phyloP scores from a whole-genome alignment of 129 eudicot genomes.

The Artemisia tridentata region DNA sequence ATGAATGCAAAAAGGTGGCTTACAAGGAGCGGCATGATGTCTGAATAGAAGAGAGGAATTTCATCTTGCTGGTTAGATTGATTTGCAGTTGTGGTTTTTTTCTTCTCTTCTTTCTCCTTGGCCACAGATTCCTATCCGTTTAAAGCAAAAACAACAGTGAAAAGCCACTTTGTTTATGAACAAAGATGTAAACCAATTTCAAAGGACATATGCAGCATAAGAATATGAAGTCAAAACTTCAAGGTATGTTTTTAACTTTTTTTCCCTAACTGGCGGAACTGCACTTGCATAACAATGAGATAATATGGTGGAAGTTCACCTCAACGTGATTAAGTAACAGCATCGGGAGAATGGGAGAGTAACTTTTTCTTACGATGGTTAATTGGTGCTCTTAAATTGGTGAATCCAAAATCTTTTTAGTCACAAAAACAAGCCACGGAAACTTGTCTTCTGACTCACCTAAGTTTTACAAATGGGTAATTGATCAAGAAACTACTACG shows the following conservation, averaged over 20 bases:
- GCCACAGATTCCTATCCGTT: constrained; percentile 59
- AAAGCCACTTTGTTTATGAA: background rate
- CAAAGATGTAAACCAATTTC: no score
- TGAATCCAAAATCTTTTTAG: no score
- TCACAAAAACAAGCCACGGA: no score
- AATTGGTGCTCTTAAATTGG: no score
- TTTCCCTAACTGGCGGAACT: constrained; percentile 9
- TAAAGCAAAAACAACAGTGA: constrained; percentile 19
- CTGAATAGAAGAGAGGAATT: constrained; percentile 72
- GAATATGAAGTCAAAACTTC: background rate
- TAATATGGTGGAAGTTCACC: constrained; percentile 1
- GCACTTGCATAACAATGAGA: background rate
- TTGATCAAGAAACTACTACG: no score
- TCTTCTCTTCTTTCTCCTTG: constrained; percentile 77
- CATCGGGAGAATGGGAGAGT: no score
- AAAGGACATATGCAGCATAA: background rate
- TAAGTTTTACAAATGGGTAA: no score
- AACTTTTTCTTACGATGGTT: no score
- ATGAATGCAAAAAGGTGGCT: constrained; percentile 21
- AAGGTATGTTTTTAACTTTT: constrained; percentile 6
- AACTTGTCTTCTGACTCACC: no score
- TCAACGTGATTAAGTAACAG: background rate
- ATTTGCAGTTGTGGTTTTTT: constrained; percentile 23
- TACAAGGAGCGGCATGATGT: constrained; percentile 94
- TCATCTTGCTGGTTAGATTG: constrained; percentile 57